phyloP scores from a whole-genome alignment of 441 rosid genomes.

The Euphorbia neoarborescens region DNA sequence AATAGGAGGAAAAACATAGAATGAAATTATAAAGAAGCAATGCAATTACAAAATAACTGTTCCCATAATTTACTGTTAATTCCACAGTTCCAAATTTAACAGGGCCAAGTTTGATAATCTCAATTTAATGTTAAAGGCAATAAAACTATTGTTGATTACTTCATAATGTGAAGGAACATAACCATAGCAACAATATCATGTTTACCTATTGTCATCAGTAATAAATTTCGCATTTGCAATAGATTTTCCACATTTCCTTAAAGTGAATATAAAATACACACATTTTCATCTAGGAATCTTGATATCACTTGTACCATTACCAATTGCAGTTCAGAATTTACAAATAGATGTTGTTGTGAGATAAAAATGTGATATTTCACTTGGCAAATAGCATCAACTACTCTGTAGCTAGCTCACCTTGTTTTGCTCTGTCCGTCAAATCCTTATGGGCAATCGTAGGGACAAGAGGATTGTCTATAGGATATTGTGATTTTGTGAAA shows the following conservation, averaged over 20 bases:
- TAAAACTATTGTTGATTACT: background rate
- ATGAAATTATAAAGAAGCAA: too few relatives aligned
- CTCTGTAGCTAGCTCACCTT: constrained; percentile 65
- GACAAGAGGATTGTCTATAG: constrained; percentile 51
- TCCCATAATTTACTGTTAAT: too few relatives aligned
- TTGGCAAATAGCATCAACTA: constrained; percentile 83
- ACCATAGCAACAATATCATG: background rate
- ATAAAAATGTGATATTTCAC: constrained; percentile 26
- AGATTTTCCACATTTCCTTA: too few relatives aligned
- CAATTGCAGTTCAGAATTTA: background rate
- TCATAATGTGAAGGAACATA: background rate
- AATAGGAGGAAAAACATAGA: too few relatives aligned
- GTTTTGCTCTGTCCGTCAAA: constrained; percentile 62
- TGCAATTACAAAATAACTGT: too few relatives aligned
- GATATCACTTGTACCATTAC: background rate
- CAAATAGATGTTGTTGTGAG: background rate
- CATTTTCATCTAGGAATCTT: too few relatives aligned
- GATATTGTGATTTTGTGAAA: background rate
- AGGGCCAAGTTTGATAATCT: too few relatives aligned
- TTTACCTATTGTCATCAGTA: too few relatives aligned
- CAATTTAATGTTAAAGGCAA: too few relatives aligned
- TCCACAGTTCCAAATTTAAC: too few relatives aligned
- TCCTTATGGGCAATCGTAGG: constrained; percentile 64
- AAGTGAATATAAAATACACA: too few relatives aligned
- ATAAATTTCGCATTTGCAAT: too few relatives aligned